Conservation (phyloP, 768 basidiomycete genomes). For the Chiua virens region DNA sequence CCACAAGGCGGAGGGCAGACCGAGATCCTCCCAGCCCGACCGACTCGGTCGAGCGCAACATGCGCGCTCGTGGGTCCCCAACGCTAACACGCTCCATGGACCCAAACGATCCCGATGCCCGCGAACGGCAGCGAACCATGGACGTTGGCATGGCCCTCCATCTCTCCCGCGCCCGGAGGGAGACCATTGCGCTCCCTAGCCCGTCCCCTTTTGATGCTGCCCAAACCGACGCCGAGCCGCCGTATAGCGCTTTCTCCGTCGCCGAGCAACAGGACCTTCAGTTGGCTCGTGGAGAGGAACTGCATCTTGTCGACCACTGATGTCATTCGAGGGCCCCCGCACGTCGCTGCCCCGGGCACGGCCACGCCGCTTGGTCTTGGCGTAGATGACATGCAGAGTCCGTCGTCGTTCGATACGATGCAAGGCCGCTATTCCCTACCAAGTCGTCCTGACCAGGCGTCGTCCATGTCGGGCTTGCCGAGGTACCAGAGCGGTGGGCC, state of each 20-base stretch:
- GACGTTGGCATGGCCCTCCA: conserved; percentile 92
- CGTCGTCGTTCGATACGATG: conserved; percentile 40
- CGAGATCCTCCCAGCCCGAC: conserved; percentile 38
- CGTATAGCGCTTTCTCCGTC: conserved; percentile 45
- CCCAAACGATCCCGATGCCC: conserved; percentile 67
- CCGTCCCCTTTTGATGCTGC: conserved; percentile 34
- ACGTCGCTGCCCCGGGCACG: not conserved
- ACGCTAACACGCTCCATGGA: conserved; percentile 62
- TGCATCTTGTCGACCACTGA: conserved; percentile 14
- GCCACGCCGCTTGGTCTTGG: conserved; percentile 32
- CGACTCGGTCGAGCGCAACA: conserved; percentile 39
- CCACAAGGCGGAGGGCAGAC: conserved; percentile 36
- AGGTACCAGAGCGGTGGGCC: conserved; percentile 65
- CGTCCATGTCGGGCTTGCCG: conserved; percentile 51
- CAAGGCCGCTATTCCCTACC: conserved; percentile 20
- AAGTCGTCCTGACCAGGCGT: conserved; percentile 27
- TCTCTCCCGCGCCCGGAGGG: conserved; percentile 68
- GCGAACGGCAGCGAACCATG: conserved; percentile 90
- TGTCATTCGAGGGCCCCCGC: conserved; percentile 2
- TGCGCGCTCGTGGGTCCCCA: conserved; percentile 58
- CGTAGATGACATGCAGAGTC: conserved; percentile 48
- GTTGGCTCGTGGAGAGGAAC: conserved; percentile 36
- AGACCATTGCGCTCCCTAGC: conserved; percentile 45
- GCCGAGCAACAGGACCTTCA: conserved; percentile 51
- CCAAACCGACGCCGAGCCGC: conserved; percentile 30